phyloP scores from a whole-genome alignment of 2,329 filamentous ascomycete genomes.

The Scopulariopsis brevicaulis region DNA sequence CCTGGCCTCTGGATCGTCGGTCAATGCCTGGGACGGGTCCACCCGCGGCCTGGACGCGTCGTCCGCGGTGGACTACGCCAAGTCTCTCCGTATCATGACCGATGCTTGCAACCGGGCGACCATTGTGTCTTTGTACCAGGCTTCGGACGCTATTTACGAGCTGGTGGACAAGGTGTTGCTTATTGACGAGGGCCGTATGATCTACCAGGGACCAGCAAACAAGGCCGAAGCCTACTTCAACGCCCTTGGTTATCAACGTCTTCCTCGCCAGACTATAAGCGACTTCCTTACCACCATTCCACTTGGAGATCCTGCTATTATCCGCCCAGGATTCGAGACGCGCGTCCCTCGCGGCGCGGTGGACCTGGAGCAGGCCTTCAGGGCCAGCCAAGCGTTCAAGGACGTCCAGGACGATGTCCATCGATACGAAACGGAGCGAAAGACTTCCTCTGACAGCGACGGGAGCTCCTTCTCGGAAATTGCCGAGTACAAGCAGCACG shows the following conservation, averaged over 20 bases:
- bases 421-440: conserved; percentile 11
- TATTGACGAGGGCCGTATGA: conserved; percentile 4
- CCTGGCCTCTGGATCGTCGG: conserved; percentile 20
- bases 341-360: conserved; percentile 21
- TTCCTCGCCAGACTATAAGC: conserved; percentile 56
- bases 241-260: conserved; percentile 59
- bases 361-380: conserved; percentile 24
- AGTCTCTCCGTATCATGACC: conserved; percentile 5
- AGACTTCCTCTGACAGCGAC: conserved; percentile 9
- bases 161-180: conserved; percentile 7
- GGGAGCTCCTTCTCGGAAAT: not conserved
- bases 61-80: conserved; percentile 4
- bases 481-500: not conserved
- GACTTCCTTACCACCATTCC: conserved; percentile 58
- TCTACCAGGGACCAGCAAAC: conserved; percentile 57
- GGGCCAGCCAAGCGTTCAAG: conserved; percentile 14
- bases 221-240: conserved; percentile 59
- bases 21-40: conserved; percentile 7
- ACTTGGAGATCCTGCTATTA: conserved; percentile 19
- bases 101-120: conserved; percentile 4
- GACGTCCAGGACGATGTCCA: conserved; percentile 16
- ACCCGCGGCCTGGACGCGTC: conserved; percentile 7
- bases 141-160: conserved; percentile 4
- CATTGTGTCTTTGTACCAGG: conserved; percentile 6
- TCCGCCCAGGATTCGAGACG: conserved; percentile 19